Evolutionary conservation across 2,329 filamentous ascomycete genomes (phyloP), one percentile per base, ranked within the genome.

Genomic region (Elsinoe arachidis): DNA sequence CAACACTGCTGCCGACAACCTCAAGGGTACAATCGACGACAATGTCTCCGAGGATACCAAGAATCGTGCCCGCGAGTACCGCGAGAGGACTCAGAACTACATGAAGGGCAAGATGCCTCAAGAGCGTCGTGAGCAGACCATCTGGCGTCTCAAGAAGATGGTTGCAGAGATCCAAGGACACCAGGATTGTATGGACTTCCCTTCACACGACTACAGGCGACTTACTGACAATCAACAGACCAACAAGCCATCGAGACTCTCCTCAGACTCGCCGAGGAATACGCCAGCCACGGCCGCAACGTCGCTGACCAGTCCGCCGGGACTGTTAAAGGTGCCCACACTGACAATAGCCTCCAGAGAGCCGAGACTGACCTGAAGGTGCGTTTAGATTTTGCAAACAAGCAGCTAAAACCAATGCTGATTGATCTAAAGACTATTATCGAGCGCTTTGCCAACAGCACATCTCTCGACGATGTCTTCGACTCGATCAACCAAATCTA

Each of bases 131-230:
- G 90, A 97, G 6, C 90, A 96, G 77, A 86, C 85, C 57, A 85
- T 96, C 66, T 96, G 85, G 81, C 88, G 93, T 37, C 75, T 99
- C 63, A 99, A 92, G 84, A 97, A 97, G 83, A 95, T 97, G 87
- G 77, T 99, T 38, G 84, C 96, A 46, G 93, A 99, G 74, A 90
- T 95, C 66, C 93, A 99, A 75, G 88, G 92, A 58, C 93, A 97
- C 68, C 83, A 88, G 59, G 92, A 99, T 67, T 99, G 81, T 84
- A 73, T 30, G 26, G 9, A 5, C 9, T 26, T 5, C 26, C 26
- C 7, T 7, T 7, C 5, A 30, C 26, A 30, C 26, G 7, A 5
- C 26, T 30, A 9, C 26, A 9, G 7, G 4, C 26, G 7, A 30
- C 17, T 3, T 35, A 35, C 54, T 56, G n/a, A 56, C 54, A 5